Evolutionary conservation across 495 filamentous ascomycete species (phyloP), one percentile per base, ranked within the genome.

Genomic region (Jackrogersella multiformis): DNA sequence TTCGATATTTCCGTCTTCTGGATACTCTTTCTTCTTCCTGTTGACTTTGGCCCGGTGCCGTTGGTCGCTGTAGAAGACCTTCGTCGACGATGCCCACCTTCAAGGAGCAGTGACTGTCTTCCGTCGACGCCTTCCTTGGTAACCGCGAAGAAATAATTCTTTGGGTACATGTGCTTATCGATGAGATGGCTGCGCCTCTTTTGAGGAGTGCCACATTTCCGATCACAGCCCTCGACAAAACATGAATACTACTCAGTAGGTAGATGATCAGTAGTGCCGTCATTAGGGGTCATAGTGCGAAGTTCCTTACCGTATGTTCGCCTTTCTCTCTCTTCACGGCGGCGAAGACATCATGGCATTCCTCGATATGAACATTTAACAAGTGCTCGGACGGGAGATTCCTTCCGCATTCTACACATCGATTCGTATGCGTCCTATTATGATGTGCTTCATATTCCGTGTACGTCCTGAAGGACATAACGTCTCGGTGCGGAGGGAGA

Each of bases 161-260:
- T 89, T 4, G 94, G 95, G 76, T 95, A 99, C 81, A 90, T 86
- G 71, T 99, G 95, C 77, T 97, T 97, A 76, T 97, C 94, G 60
- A 94, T 91, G 21, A 96, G 78, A 78, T 99, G 95, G 74, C 91
- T 86, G 49, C 89, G 82, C 45, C 95, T 86, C 76, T 96, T 99
- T 64, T 91, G 85, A 4, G 91, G 88, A 6, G 89, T 93, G 24
- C 85, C 88, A 78, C 94, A 98, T 77, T 93, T 88, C 59, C 89
- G 82, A 45, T 97, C 93, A 71, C 95, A 99, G 44, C 83, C 87
- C 71, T 96, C 90, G 13, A 97, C 89, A 73, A 98, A 95, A 75
- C 95, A 99, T 1, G 82, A 85, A 74, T 92, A 97, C 90, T 96
- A 42, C 9, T 16, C 23, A 20, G 48, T 36, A 9, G 35, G 66